A percentile compares a stretch with the other conserved stretches of the same genome.
Conservation (phyloP, 495 filamentous ascomycete species). For the Penicillium salamii region DNA sequence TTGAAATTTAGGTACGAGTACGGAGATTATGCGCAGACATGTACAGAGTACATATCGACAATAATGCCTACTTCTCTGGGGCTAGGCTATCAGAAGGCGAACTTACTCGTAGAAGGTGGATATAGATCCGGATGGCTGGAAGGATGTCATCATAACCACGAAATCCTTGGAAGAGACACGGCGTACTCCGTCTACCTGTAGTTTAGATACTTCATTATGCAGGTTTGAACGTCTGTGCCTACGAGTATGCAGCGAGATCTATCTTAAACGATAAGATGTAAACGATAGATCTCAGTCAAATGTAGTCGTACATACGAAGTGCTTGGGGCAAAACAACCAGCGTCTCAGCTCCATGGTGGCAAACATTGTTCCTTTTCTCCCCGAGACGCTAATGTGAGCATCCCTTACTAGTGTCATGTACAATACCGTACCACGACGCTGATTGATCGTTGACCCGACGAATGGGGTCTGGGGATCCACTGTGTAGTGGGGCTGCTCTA, state of each 20-base stretch:
- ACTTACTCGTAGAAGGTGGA: background rate
- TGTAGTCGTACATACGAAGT: background rate
- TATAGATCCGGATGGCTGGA: background rate
- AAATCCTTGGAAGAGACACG: background rate
- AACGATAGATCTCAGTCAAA: conserved; percentile 1
- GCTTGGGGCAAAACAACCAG: conserved; percentile 1
- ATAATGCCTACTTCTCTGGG: too few relatives aligned
- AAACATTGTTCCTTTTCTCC: conserved; percentile 18
- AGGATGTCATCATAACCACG: conserved; percentile 22
- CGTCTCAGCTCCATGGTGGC: conserved; percentile 13
- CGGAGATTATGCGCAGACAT: too few relatives aligned
- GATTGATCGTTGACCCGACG: conserved; percentile 9
- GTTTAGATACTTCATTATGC: too few relatives aligned
- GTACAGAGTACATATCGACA: background rate
- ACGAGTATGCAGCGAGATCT: background rate
- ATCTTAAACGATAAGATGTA: background rate
- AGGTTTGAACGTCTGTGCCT: too few relatives aligned
- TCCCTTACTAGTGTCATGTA: conserved; percentile 19
- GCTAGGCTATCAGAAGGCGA: too few relatives aligned
- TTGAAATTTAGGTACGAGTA: too few relatives aligned
- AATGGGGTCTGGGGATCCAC: conserved; percentile 20
- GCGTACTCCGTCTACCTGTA: too few relatives aligned
- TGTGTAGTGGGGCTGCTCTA: background rate
- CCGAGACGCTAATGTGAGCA: conserved; percentile 21
- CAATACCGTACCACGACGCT: conserved; percentile 1